Conservation (phyloP, 306 rosid species). For the Adenanthera pavonina region DNA sequence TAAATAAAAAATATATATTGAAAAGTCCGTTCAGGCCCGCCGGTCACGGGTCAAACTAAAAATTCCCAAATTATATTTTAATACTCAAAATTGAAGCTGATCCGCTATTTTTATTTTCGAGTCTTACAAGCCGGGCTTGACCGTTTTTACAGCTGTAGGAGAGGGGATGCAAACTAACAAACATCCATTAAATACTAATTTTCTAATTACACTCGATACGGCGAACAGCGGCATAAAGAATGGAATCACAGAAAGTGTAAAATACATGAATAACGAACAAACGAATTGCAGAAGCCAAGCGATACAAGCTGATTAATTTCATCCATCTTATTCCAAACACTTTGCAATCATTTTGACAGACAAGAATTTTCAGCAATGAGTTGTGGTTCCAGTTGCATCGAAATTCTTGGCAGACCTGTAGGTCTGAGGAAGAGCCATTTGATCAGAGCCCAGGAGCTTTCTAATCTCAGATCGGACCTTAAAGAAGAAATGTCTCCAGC, state of each 20-base stretch:
- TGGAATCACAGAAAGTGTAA: slow-evolving; percentile 22
- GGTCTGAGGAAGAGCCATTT: slow-evolving; percentile 73
- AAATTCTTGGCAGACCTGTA: slow-evolving; percentile 59
- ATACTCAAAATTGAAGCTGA: no score
- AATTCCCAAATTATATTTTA: no score
- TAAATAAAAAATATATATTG: no score
- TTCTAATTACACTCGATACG: slow-evolving; percentile 25
- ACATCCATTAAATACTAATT: neutral
- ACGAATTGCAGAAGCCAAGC: slow-evolving; percentile 32
- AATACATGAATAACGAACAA: slow-evolving; percentile 28
- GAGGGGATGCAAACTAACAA: neutral
- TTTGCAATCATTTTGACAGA: neutral
- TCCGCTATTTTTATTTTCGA: no score
- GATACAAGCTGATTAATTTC: neutral
- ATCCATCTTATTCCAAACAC: neutral
- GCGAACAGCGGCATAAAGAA: slow-evolving; percentile 25
- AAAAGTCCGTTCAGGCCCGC: no score
- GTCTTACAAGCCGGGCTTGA: no score
- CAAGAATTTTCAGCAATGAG: slow-evolving; percentile 11
- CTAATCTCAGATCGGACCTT: slow-evolving; percentile 75
- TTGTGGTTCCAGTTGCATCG: slow-evolving; percentile 7
- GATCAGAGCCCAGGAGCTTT: slow-evolving; percentile 57
- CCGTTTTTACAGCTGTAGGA: no score
- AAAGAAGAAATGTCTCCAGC: slow-evolving; percentile 69
- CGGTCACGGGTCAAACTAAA: no score